Evolutionary conservation across 1,284 basidiomycete species (phyloP).

Genomic region (Farysia itapuensis): DNA sequence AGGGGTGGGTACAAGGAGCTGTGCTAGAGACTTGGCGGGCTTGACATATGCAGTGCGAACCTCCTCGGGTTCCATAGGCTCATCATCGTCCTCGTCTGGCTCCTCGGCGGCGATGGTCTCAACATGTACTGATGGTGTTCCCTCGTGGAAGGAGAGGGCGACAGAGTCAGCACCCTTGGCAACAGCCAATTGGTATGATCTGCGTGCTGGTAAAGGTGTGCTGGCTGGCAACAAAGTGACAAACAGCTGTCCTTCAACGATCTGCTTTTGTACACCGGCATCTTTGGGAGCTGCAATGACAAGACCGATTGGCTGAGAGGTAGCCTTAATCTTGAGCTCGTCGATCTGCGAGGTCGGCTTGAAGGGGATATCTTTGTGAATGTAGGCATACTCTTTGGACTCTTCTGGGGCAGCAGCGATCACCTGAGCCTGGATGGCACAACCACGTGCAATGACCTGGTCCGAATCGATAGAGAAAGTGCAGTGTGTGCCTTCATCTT

Average conservation of each 20-base stretch:
- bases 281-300: conserved; percentile 70
- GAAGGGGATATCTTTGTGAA: conserved; percentile 33
- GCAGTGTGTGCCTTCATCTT: conserved; percentile 64
- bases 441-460: conserved; percentile 83
- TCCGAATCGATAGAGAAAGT: conserved; percentile 77
- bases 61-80: conserved; percentile 50
- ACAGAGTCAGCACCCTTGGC: conserved; percentile 23
- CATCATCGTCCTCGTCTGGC: conserved; percentile 61
- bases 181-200: conserved; percentile 67
- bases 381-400: conserved; percentile 40
- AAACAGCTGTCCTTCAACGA: conserved; percentile 62
- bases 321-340: conserved; percentile 36
- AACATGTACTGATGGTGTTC: conserved; percentile 75
- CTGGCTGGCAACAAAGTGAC: conserved; percentile 57
- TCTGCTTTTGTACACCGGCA: conserved; percentile 61
- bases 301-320: conserved; percentile 70
- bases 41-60: conserved; percentile 45
- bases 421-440: conserved; percentile 75
- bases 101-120: conserved; percentile 62
- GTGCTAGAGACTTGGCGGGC: conserved; percentile 23
- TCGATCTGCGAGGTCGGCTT: conserved; percentile 61
- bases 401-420: conserved; percentile 45
- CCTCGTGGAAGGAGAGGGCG: conserved; percentile 85
- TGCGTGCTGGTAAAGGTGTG: conserved; percentile 72
- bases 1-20: conserved; percentile 33